Evolutionary conservation across 2,329 filamentous ascomycete species (phyloP).

Genomic region (Xylogone sp.): DNA sequence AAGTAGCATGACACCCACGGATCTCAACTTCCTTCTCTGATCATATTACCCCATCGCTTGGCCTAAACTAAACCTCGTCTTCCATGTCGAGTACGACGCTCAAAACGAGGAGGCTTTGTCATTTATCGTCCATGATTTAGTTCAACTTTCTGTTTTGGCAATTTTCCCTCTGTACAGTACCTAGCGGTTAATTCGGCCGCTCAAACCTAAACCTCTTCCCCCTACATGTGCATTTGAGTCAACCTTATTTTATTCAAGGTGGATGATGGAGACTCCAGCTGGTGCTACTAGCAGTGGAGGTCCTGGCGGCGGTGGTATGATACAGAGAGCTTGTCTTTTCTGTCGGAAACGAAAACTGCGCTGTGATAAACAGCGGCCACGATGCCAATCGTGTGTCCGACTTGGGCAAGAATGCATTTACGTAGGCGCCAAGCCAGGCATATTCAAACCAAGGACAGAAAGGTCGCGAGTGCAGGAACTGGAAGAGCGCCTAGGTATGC

Average conservation of each 20-base stretch:
- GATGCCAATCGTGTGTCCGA: conserved; percentile 58
- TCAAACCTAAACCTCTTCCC: too few relatives aligned
- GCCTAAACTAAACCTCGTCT: too few relatives aligned
- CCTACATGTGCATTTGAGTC: not conserved
- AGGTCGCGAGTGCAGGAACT: conserved; percentile 63
- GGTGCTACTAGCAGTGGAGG: not conserved
- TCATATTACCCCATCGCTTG: too few relatives aligned
- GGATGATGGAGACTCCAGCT: not conserved
- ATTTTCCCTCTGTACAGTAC: too few relatives aligned
- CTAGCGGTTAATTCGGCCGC: too few relatives aligned
- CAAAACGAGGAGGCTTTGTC: too few relatives aligned
- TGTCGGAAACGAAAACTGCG: conserved; percentile 83
- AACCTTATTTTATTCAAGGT: too few relatives aligned
- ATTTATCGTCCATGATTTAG: too few relatives aligned
- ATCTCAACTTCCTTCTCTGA: too few relatives aligned
- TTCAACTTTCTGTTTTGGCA: too few relatives aligned
- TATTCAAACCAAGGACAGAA: conserved; percentile 66
- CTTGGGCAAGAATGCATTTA: conserved; percentile 61
- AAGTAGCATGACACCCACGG: too few relatives aligned
- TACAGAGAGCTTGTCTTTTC: conserved; percentile 75
- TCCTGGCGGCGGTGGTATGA: not conserved
- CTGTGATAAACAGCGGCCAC: conserved; percentile 60
- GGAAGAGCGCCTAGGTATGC: conserved; percentile 81
- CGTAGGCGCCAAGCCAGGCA: conserved; percentile 47
- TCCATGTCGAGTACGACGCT: too few relatives aligned